These are phyloP conservation scores for Lactarius sp. DNA, from an alignment of 768 basidiomycete genomes.

Conservation along the genomic window DNA sequence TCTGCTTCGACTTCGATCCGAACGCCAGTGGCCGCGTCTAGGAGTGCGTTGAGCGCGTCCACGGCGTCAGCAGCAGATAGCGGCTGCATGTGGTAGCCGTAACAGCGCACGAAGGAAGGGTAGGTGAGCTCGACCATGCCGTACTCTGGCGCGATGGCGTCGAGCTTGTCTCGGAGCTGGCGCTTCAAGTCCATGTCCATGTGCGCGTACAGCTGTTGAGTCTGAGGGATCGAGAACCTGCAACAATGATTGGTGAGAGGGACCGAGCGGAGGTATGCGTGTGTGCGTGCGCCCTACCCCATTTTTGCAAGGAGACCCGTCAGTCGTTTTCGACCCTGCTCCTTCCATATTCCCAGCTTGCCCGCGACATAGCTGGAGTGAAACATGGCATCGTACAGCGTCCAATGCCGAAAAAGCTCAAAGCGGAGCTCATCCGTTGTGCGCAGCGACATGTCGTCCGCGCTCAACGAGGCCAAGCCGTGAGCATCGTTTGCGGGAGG, in stretches of 20 bases:
- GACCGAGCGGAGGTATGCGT: background rate
- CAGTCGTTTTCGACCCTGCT: constrained; percentile 82
- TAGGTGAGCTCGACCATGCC: constrained; percentile 91
- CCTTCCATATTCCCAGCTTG: constrained; percentile 95
- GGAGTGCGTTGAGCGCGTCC: constrained; percentile 78
- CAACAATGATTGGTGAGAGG: background rate
- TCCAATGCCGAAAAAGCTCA: constrained; percentile 96
- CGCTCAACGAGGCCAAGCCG: constrained; percentile 51
- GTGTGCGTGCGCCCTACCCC: constrained; percentile 57
- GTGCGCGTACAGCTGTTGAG: constrained; percentile 88
- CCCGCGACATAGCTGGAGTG: constrained; percentile 96
- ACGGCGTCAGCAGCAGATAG: constrained; percentile 91
- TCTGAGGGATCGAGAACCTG: constrained; percentile 91
- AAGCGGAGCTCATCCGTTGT: constrained; percentile 88
- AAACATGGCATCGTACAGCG: constrained; percentile 94
- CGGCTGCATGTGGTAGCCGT: constrained; percentile 84
- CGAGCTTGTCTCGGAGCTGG: constrained; percentile 71
- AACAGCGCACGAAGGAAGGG: constrained; percentile 89
- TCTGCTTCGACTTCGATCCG: constrained; percentile 86
- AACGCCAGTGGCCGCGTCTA: constrained; percentile 91
- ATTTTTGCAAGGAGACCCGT: constrained; percentile 95
- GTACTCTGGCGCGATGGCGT: constrained; percentile 89
- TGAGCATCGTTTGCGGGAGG: constrained; percentile 40
- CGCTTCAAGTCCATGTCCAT: constrained; percentile 96
- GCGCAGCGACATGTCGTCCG: constrained; percentile 82